These are phyloP conservation scores for Paramecium tetraurelia DNA, from an alignment of 73 alveolate species.

Conservation along the genomic window DNA sequence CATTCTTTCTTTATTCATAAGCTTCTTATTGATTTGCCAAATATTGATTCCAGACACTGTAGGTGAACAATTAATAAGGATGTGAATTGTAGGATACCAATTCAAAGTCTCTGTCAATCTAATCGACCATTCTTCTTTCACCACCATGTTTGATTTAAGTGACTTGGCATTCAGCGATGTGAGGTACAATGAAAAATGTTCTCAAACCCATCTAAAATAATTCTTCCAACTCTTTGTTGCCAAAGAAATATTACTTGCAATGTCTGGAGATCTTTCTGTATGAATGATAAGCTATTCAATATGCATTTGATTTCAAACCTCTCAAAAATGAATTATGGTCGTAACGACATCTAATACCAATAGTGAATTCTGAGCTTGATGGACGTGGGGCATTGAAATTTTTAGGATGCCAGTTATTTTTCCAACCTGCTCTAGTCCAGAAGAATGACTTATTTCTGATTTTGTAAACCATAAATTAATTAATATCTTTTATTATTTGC, in stretches of 20 bases:
- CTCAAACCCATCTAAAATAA: slow-evolving; percentile 61
- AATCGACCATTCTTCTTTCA: slow-evolving; percentile 64
- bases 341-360: slow-evolving; percentile 63
- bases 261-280: slow-evolving; percentile 66
- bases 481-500: background rate
- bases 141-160: slow-evolving; percentile 65
- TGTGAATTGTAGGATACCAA: slow-evolving; percentile 56
- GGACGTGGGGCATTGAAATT: slow-evolving; percentile 67
- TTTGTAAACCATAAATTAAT: slow-evolving; percentile 58
- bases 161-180: slow-evolving; percentile 54
- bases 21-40: slow-evolving; percentile 54
- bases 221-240: slow-evolving; percentile 60
- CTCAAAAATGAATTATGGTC: slow-evolving; percentile 62
- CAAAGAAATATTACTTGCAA: slow-evolving; percentile 61
- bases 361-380: slow-evolving; percentile 57
- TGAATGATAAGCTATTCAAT: slow-evolving; percentile 46
- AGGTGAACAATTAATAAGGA: slow-evolving; percentile 61
- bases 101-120: slow-evolving; percentile 64
- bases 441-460: slow-evolving; percentile 61
- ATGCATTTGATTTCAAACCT: background rate
- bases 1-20: slow-evolving; percentile 56
- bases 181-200: slow-evolving; percentile 62
- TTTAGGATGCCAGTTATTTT: slow-evolving; percentile 66
- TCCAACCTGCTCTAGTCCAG: slow-evolving; percentile 69
- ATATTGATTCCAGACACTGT: slow-evolving; percentile 38